Conservation (phyloP, 140 eudicot genomes). For the Oenanthe javanica region DNA sequence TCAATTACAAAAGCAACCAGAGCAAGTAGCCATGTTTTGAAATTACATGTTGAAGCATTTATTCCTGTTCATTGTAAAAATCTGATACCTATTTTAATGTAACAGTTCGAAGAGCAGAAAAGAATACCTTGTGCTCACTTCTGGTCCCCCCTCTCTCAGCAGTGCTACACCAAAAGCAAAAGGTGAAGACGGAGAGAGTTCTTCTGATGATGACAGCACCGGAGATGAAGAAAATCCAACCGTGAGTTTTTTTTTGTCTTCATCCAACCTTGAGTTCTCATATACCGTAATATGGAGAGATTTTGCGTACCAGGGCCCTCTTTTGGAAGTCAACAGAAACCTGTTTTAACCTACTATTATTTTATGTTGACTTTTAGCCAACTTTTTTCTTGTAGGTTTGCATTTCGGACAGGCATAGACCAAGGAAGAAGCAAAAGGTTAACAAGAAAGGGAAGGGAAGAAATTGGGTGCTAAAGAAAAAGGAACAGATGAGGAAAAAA, state of each 20-base stretch:
- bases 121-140: constrained; percentile 89
- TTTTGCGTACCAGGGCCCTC: neutral
- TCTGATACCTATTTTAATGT: neutral
- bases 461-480: constrained; percentile 69
- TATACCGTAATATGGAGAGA: neutral
- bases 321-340: neutral
- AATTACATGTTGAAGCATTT: neutral
- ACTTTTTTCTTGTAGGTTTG: constrained; percentile 38
- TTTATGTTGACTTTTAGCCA: neutral
- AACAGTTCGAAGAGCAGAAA: constrained; percentile 85
- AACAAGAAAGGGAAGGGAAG: constrained; percentile 66
- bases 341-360: neutral
- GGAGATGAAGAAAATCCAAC: constrained; percentile 73
- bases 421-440: constrained; percentile 67
- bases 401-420: constrained; percentile 78
- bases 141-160: constrained; percentile 80
- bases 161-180: constrained; percentile 64
- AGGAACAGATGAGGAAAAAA: constrained; percentile 77
- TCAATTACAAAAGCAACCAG: neutral
- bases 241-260: constrained; percentile 20
- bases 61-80: neutral
- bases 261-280: constrained; percentile 47
- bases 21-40: neutral
- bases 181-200: constrained; percentile 63
- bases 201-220: constrained; percentile 71